A percentile compares a stretch with the other conserved stretches of the same genome.
Conservation (phyloP, 163 green algal genomes). For the Prototheca wickerhamii region DNA sequence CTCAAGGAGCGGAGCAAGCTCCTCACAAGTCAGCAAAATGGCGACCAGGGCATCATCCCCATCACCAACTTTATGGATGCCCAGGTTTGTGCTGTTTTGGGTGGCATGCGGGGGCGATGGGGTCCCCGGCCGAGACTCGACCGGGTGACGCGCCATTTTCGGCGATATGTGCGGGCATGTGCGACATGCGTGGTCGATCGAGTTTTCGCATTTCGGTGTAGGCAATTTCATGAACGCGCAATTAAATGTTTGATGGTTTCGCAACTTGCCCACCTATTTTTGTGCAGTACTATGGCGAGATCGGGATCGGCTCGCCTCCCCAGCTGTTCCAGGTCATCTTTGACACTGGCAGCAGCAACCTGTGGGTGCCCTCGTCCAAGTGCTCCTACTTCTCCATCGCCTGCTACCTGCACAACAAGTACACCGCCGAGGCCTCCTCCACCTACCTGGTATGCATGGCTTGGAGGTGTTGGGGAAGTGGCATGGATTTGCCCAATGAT, state of each 20-base stretch:
- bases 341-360: constrained; percentile 87
- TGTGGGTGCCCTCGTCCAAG: constrained; percentile 84
- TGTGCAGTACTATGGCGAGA: constrained; percentile 90
- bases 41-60: constrained; percentile 35
- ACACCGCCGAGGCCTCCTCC: constrained; percentile 55
- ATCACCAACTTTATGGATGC: constrained; percentile 85
- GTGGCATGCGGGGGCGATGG: background rate
- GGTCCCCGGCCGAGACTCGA: too few relatives aligned
- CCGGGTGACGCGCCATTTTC: too few relatives aligned
- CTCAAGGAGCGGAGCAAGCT: constrained; percentile 9
- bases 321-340: constrained; percentile 93
- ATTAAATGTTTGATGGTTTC: too few relatives aligned
- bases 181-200: too few relatives aligned
- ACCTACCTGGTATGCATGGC: constrained; percentile 38
- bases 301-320: constrained; percentile 74
- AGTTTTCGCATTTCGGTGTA: too few relatives aligned
- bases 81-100: constrained; percentile 38
- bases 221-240: too few relatives aligned
- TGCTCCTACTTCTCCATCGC: constrained; percentile 72
- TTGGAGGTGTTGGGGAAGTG: background rate
- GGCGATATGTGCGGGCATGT: too few relatives aligned
- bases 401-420: constrained; percentile 89
- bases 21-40: constrained; percentile 14
- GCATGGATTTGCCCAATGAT: too few relatives aligned
- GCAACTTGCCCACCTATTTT: too few relatives aligned